These are phyloP conservation scores for Melocanna baccifera DNA, from an alignment of 176 grass and related monocot species.

Conservation along the genomic window DNA sequence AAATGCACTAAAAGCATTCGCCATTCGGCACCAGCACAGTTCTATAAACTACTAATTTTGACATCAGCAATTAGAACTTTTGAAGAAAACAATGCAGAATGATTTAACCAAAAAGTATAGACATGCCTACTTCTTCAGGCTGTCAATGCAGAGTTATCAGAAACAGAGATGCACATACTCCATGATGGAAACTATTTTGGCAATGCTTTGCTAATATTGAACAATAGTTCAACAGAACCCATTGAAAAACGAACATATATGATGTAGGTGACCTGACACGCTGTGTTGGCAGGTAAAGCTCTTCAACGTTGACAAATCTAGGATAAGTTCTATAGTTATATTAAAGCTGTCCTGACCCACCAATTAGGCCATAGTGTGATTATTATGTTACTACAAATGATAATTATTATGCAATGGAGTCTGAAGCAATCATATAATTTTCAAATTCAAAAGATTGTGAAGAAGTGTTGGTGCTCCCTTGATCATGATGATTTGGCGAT, in stretches of 20 bases:
- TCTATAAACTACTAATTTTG: neutral
- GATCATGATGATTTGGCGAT: neutral
- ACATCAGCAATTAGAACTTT: neutral
- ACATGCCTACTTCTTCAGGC: neutral
- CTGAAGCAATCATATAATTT: neutral
- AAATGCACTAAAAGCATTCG: neutral
- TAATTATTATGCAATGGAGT: neutral
- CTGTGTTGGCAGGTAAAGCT: neutral
- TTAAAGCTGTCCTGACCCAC: neutral
- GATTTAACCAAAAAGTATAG: neutral
- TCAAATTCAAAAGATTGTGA: neutral
- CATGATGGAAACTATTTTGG: neutral
- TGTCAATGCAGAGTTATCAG: neutral
- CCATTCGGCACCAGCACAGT: neutral
- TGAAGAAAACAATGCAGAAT: neutral
- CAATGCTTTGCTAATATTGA: neutral
- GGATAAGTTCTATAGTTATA: neutral
- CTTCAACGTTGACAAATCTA: neutral
- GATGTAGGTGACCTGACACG: neutral
- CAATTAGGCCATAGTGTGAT: slow-evolving; percentile 13
- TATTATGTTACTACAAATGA: neutral
- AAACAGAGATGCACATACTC: neutral
- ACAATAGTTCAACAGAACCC: neutral
- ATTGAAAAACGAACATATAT: neutral
- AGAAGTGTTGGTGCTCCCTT: neutral